phyloP scores from a whole-genome alignment of 768 basidiomycete species.

The Omphalotus guepiniiformis region DNA sequence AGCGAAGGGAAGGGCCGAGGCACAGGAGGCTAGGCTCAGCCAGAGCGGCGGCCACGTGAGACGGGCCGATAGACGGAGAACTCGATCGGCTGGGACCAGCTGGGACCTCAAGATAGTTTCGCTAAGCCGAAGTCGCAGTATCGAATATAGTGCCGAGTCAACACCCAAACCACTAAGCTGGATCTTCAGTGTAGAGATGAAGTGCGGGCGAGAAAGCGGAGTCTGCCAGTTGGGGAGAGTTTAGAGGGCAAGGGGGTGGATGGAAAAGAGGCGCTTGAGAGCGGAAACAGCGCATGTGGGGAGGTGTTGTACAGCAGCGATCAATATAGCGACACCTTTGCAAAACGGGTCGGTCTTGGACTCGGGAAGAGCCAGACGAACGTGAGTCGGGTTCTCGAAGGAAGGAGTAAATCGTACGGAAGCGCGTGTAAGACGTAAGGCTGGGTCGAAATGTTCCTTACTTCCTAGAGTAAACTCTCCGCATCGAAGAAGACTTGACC shows the following conservation, averaged over 20 bases:
- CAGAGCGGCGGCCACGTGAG: slow-evolving; percentile 18
- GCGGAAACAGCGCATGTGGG: neutral
- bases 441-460: slow-evolving; percentile 9
- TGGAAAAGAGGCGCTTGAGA: neutral
- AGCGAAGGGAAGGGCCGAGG: neutral
- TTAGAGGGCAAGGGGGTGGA: neutral
- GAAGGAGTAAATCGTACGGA: slow-evolving; percentile 2
- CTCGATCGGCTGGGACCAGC: slow-evolving; percentile 11
- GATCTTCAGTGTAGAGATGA: slow-evolving; percentile 11
- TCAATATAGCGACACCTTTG: slow-evolving; percentile 18
- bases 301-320: slow-evolving; percentile 17
- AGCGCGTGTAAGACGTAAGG: slow-evolving; percentile 13
- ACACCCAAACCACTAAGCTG: slow-evolving; percentile 33
- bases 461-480: slow-evolving; percentile 14
- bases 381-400: slow-evolving; percentile 16
- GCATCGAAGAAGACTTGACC: slow-evolving; percentile 10
- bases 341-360: slow-evolving; percentile 37
- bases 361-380: slow-evolving; percentile 23
- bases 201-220: neutral
- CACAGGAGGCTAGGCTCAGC: too few relatives aligned
- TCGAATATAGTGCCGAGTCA: too few relatives aligned
- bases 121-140: slow-evolving; percentile 34
- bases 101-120: slow-evolving; percentile 31
- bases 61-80: slow-evolving; percentile 26
- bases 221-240: neutral